phyloP scores from a whole-genome alignment of 2,329 filamentous ascomycete species.

The Ophiocordyceps polyrhachis-furcata region DNA sequence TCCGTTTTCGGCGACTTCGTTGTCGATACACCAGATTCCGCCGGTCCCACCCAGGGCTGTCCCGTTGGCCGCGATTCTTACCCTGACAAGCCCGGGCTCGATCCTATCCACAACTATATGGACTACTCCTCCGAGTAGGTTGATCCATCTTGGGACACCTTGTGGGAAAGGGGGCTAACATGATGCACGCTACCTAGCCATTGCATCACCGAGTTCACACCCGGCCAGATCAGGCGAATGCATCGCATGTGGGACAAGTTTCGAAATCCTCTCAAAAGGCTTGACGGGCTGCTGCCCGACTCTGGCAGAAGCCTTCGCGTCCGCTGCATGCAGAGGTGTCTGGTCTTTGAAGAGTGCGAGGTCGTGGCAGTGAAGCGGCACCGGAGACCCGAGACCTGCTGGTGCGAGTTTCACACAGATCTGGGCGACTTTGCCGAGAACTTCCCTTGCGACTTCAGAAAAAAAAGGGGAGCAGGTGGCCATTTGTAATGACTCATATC shows the following conservation, averaged over 20 bases:
- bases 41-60: neutral
- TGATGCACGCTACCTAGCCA: neutral
- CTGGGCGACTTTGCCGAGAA: neutral
- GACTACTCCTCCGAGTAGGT: neutral
- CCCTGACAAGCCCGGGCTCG: neutral
- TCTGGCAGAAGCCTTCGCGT: neutral
- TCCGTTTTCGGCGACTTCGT: neutral
- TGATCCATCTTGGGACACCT: neutral
- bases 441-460: neutral
- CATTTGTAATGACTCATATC: neutral
- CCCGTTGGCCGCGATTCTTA: neutral
- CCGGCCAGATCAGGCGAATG: neutral
- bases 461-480: neutral
- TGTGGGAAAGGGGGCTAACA: neutral
- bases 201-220: neutral
- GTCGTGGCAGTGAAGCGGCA: neutral
- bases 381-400: slow-evolving; percentile 5
- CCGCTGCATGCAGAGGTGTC: neutral
- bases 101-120: neutral
- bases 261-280: neutral
- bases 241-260: neutral
- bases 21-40: neutral
- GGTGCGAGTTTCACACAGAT: neutral
- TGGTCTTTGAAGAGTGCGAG: neutral
- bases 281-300: neutral